These are phyloP conservation scores for Tulasnella sp. DNA, from an alignment of 768 basidiomycete species.

Conservation along the genomic window DNA sequence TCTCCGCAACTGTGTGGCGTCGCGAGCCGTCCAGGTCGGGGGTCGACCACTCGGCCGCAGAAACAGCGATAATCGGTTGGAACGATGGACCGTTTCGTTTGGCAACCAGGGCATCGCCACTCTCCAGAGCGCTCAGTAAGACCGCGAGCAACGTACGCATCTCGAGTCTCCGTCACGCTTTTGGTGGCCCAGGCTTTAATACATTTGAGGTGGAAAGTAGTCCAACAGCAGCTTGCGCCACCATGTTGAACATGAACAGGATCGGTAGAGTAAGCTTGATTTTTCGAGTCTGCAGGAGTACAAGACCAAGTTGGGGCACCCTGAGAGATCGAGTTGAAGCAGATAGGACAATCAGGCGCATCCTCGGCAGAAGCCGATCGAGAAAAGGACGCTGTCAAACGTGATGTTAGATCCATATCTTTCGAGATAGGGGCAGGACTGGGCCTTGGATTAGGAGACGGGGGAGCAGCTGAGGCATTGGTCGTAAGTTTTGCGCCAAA, in stretches of 20 bases:
- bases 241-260: constrained; percentile 34
- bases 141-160: constrained; percentile 66
- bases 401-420: constrained; percentile 70
- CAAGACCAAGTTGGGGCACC: constrained; percentile 86
- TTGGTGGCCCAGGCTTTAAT: constrained; percentile 84
- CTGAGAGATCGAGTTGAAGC: constrained; percentile 75
- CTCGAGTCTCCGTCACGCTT: constrained; percentile 64
- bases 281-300: constrained; percentile 47
- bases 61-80: constrained; percentile 72
- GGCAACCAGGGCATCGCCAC: constrained; percentile 95
- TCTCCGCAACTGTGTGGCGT: constrained; percentile 58
- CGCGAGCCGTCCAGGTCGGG: constrained; percentile 62
- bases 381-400: constrained; percentile 58
- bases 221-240: constrained; percentile 71
- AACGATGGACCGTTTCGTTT: constrained; percentile 63
- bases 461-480: not conserved
- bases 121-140: constrained; percentile 55
- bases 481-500: constrained; percentile 21
- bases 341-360: constrained; percentile 53
- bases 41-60: constrained; percentile 70
- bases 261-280: constrained; percentile 21
- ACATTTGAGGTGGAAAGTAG: constrained; percentile 86
- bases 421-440: constrained; percentile 18
- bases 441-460: not conserved
- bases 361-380: constrained; percentile 68